Conservation (phyloP, 2,329 filamentous ascomycete species). For the Fusarium robinianum region DNA sequence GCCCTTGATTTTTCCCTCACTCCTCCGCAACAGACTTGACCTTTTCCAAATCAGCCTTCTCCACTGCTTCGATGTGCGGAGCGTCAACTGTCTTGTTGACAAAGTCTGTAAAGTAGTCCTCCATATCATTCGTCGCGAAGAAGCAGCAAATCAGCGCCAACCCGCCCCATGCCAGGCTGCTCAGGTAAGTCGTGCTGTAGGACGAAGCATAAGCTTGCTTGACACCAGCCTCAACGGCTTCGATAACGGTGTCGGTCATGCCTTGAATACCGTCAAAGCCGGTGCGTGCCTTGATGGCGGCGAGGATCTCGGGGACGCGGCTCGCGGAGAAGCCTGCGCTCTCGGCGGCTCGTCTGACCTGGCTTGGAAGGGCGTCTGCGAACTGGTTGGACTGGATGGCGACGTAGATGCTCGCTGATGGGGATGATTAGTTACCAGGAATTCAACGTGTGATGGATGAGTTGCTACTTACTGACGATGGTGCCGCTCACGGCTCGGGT, state of each 20-base stretch:
- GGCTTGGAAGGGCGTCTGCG: not conserved
- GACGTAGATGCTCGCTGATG: not conserved
- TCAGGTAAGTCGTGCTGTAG: not conserved
- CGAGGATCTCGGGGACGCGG: not conserved
- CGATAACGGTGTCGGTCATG: not conserved
- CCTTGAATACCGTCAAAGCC: not conserved
- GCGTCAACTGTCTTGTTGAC: not conserved
- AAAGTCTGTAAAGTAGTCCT: not conserved
- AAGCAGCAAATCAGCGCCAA: not conserved
- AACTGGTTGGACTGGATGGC: not conserved
- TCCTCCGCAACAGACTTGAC: too few relatives aligned
- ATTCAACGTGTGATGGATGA: not conserved
- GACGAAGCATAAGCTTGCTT: not conserved
- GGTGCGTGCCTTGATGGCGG: not conserved
- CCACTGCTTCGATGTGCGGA: not conserved
- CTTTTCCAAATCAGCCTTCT: too few relatives aligned
- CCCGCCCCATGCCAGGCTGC: not conserved
- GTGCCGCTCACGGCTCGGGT: not conserved
- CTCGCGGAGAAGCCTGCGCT: not conserved
- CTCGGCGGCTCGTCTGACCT: not conserved
- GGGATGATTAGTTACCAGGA: not conserved
- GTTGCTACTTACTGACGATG: not conserved
- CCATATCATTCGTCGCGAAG: not conserved
- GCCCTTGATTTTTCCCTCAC: too few relatives aligned
- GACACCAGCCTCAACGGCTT: not conserved